Conservation (phyloP, 345 rosid species). For the Salix suchowensis region DNA sequence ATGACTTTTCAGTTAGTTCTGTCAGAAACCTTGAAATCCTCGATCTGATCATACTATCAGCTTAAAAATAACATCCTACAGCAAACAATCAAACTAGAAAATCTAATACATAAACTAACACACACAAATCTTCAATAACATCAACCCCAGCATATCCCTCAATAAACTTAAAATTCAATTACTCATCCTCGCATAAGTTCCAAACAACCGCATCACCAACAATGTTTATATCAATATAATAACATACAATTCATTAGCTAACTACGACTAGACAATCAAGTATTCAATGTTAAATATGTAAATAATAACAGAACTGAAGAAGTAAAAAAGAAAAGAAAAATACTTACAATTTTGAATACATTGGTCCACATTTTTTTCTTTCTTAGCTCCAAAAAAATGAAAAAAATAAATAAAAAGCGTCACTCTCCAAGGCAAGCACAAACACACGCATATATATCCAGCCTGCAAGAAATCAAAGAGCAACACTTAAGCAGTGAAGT, state of each 20-base stretch:
- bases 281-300: neutral
- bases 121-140: no score
- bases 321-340: neutral
- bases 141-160: neutral
- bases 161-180: neutral
- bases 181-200: neutral
- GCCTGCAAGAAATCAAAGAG: neutral
- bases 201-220: neutral
- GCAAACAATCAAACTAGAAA: neutral
- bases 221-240: neutral
- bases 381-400: constrained; percentile 7
- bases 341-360: constrained; percentile 71
- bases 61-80: neutral
- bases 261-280: neutral
- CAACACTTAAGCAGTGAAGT: neutral
- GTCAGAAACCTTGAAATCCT: neutral
- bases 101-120: neutral
- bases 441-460: neutral
- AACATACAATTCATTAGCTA: neutral
- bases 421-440: neutral
- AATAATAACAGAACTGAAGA: neutral
- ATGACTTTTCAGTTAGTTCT: neutral
- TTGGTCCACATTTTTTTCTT: constrained; percentile 78
- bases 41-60: neutral
- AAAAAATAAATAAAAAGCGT: neutral